phyloP scores from a whole-genome alignment of 768 basidiomycete genomes.

The Pleurotus citrinopileatus region DNA sequence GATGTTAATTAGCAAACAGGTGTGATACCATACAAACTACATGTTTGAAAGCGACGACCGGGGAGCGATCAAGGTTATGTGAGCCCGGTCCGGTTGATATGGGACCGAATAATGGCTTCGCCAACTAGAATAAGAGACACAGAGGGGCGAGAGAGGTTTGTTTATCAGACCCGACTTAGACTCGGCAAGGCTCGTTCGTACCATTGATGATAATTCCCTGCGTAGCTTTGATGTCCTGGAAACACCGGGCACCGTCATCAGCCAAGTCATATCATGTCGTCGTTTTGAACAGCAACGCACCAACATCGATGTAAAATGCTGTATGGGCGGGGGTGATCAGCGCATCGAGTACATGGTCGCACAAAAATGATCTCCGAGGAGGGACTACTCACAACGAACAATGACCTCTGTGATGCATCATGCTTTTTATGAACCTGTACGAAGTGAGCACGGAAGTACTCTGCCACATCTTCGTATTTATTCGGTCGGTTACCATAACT shows the following conservation, averaged over 20 bases:
- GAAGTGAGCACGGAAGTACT: slow-evolving; percentile 87
- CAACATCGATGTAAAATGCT: slow-evolving; percentile 76
- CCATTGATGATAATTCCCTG: slow-evolving; percentile 64
- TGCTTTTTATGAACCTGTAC: slow-evolving; percentile 69
- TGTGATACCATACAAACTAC: too few relatives aligned
- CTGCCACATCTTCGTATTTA: slow-evolving; percentile 62
- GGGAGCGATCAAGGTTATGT: too few relatives aligned
- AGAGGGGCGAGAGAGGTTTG: slow-evolving; percentile 9
- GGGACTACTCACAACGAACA: slow-evolving; percentile 70
- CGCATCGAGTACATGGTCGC: too few relatives aligned
- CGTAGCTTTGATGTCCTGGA: slow-evolving; percentile 65
- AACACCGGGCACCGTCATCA: slow-evolving; percentile 10
- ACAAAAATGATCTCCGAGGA: too few relatives aligned
- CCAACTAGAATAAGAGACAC: slow-evolving; percentile 43
- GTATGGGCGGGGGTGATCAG: too few relatives aligned
- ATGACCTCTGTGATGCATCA: slow-evolving; percentile 52
- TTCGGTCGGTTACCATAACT: slow-evolving; percentile 75
- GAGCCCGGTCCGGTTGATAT: slow-evolving; percentile 54
- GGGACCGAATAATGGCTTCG: slow-evolving; percentile 65
- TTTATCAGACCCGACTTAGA: not conserved
- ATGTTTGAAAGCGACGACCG: too few relatives aligned
- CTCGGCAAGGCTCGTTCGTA: slow-evolving; percentile 23
- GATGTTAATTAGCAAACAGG: too few relatives aligned
- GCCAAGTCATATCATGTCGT: not conserved
- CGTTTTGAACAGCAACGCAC: slow-evolving; percentile 30